A percentile compares a stretch with the other conserved stretches of the same genome.
phyloP scores from a whole-genome alignment of 352 stramenopile species.

The Globisporangium rhizosaccharum region DNA sequence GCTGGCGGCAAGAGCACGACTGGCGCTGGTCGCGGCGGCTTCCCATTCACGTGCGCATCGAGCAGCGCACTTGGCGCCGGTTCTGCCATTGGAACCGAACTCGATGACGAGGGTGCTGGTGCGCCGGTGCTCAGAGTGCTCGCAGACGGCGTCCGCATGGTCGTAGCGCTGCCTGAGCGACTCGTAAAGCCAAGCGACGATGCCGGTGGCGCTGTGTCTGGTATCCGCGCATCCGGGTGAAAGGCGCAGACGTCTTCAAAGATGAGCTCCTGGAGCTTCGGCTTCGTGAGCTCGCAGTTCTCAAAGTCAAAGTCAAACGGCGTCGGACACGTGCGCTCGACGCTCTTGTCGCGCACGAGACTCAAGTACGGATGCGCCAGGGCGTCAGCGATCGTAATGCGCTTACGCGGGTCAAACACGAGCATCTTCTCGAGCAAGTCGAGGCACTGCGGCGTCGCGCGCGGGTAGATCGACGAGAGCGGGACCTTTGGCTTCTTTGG shows the following conservation, averaged over 20 bases:
- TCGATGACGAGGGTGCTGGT: background rate
- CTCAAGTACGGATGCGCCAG: conserved; percentile 78
- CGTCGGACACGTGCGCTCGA: conserved; percentile 72
- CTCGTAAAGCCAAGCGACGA: background rate
- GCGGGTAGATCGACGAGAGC: conserved; percentile 82
- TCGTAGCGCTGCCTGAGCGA: conserved; percentile 14
- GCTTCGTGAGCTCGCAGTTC: conserved; percentile 86
- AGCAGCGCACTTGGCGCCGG: conserved; percentile 4
- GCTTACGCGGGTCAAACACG: conserved; percentile 88
- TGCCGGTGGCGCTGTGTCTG: conserved; percentile 21
- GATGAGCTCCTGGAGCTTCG: conserved; percentile 88
- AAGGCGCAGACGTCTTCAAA: conserved; percentile 89
- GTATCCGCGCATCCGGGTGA: conserved; percentile 72
- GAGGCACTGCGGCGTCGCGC: conserved; percentile 72
- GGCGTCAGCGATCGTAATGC: conserved; percentile 76
- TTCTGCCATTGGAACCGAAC: conserved; percentile 16
- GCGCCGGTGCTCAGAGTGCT: conserved; percentile 7
- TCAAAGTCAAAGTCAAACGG: conserved; percentile 87
- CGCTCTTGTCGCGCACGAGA: conserved; percentile 59
- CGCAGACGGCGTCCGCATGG: conserved; percentile 15
- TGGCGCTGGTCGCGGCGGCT: conserved; percentile 25
- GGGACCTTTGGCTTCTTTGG: conserved; percentile 83
- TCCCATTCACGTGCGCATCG: conserved; percentile 10
- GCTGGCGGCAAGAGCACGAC: conserved; percentile 28
- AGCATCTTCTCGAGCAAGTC: conserved; percentile 93